Evolutionary conservation across 768 basidiomycete species (phyloP).

Genomic region (Phylloporus sp.): DNA sequence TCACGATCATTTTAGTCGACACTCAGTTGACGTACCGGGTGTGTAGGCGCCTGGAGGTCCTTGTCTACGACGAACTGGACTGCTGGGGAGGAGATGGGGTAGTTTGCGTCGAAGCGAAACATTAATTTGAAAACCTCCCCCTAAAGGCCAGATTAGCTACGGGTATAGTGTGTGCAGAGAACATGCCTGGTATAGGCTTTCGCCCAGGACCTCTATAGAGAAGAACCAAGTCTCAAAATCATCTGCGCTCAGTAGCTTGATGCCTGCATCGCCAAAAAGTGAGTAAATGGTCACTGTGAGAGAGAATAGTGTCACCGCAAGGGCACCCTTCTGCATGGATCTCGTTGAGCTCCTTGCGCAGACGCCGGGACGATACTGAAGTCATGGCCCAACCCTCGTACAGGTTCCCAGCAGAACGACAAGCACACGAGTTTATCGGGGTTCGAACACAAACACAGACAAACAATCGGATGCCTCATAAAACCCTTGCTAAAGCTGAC

Average conservation of each 20-base stretch:
- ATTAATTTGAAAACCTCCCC: conserved; percentile 73
- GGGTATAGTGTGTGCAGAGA: not conserved
- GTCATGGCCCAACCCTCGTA: conserved; percentile 42
- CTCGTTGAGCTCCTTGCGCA: conserved; percentile 69
- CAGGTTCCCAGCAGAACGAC: conserved; percentile 8
- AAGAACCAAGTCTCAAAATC: conserved; percentile 78
- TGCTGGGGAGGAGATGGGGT: conserved; percentile 85
- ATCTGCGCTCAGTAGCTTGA: conserved; percentile 68
- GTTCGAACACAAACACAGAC: conserved; percentile 30
- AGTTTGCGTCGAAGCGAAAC: conserved; percentile 77
- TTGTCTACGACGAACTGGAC: conserved; percentile 79
- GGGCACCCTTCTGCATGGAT: conserved; percentile 65
- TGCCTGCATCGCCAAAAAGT: conserved; percentile 44
- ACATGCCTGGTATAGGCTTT: conserved; percentile 68
- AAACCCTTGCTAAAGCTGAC: not conserved
- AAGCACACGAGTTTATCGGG: conserved; percentile 8
- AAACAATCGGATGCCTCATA: conserved; percentile 36
- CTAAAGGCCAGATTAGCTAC: conserved; percentile 36
- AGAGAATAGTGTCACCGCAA: conserved; percentile 42
- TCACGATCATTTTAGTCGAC: not conserved
- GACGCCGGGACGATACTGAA: conserved; percentile 58
- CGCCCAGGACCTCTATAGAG: conserved; percentile 79
- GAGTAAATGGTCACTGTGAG: not conserved
- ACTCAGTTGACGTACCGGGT: conserved; percentile 55
- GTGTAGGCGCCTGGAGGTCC: conserved; percentile 62